Evolutionary conservation across 306 rosid species (phyloP), one percentile per base, ranked within the genome.

Genomic region (Geum urbanum): DNA sequence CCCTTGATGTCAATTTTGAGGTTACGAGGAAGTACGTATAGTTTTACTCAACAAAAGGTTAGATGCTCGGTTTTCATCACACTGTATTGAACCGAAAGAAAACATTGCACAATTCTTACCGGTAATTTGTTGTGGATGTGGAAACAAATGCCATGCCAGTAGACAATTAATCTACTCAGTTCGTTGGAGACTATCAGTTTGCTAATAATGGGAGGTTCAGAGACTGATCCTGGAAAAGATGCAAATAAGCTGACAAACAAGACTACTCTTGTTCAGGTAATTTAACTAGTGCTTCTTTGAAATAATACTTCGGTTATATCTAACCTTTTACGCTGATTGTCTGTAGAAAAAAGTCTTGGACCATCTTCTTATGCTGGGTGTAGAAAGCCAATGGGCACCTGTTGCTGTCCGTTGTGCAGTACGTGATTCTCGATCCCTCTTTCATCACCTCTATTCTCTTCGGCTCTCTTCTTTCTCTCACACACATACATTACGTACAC

Each of bases 381-480:
- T 92, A 73, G 98, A 92, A 79, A 90, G 91, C 84, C 98, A 84
- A 77, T 89, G 98, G 98, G 96, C 90, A 43, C 98, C 98, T 24
- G 91, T 89, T 72, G 77, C 87, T 48, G 85, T 92, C 51, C 96
- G 92, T 47, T 89, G 92, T 73, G 82, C 74, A 78, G 98, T 92
- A 81, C 78, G 88, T 75, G 47, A 46, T 74, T 39, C 37, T 39
- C 9, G 10, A 5, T 60, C 58, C 41, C 35, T 37, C 39, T 27
- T 32, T 8, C 63, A 50, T 52, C 43, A 8, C 16, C 37, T 32
- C 37, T 32, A 32, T 32, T 52, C 57, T 52, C 57, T 20, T 13
- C 8, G 27, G 16, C 1, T 19, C 57, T 8, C 72, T 0, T 2
- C 77, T 0, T 55, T 12, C 41, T 2, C 67, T 5, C 53, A 7